Percentiles rank a stretch among this genome's conserved stretches.
Evolutionary conservation across 768 basidiomycete genomes (phyloP).

Genomic region (Rhizopogon vinicolor): DNA sequence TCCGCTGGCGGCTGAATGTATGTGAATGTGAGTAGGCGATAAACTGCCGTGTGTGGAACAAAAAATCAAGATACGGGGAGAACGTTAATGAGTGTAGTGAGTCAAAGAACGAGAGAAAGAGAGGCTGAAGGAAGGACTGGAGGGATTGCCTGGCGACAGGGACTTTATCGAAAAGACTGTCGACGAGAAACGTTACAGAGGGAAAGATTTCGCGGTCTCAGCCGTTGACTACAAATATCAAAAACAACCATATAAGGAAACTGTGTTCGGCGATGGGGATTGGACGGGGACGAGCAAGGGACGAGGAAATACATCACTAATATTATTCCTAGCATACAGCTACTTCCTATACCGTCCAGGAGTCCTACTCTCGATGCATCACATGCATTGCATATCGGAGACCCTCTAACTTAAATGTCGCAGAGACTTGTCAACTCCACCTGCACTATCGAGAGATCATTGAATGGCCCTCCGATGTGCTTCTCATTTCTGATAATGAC

Average conservation of each 20-base stretch:
- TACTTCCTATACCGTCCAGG: no score
- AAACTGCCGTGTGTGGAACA: not conserved
- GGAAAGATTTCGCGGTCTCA: not conserved
- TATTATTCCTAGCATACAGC: no score
- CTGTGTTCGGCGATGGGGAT: not conserved
- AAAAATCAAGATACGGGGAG: not conserved
- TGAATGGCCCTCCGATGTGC: no score
- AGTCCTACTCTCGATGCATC: no score
- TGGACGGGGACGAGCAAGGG: no score
- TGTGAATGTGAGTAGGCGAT: not conserved
- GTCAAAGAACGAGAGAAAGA: not conserved
- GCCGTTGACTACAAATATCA: constrained; percentile 1
- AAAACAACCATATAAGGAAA: constrained; percentile 2
- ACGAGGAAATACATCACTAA: no score
- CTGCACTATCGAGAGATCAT: no score
- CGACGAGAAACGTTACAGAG: constrained; percentile 3
- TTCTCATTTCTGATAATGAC: no score
- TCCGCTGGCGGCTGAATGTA: not conserved
- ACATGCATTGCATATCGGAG: no score
- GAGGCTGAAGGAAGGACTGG: constrained; percentile 13
- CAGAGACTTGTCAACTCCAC: no score
- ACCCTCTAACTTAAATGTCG: no score
- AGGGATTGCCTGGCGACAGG: not conserved
- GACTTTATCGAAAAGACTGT: constrained; percentile 4
- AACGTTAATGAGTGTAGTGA: not conserved